Evolutionary conservation across 2,329 filamentous ascomycete genomes (phyloP), one percentile per base, ranked within the genome.

Genomic region (Stemphylium vesicarium): DNA sequence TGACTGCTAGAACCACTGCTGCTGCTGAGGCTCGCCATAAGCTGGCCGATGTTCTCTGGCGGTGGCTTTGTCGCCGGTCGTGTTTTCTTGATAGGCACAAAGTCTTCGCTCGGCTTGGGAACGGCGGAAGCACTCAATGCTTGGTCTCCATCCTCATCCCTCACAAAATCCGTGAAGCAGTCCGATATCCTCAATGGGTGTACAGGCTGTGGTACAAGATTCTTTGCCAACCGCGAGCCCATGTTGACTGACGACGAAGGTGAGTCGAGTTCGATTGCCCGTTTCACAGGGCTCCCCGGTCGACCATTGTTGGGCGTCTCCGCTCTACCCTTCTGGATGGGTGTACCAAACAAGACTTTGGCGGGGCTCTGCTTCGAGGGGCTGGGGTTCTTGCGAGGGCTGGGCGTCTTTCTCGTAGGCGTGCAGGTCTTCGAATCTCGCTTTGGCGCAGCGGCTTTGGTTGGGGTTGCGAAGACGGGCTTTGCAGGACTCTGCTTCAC

Each of bases 1-100:
- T 46, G 38, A 13, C 36, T 32, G 11, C 22, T 36, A 1, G 55
- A 48, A 2, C 24, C 22, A 6, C 31, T 48, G 16, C 40, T 48
- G 15, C 20, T 46, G 9, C 43, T 50, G 2, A 59, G 50, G 2
- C 53, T 50, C 0, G 63, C 61, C 53, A 64, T 64, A 18, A 64
- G 41, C 5, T 63, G 55, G 11, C 63, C 61, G 3, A 64, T 65
- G 9, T 62, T 52, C 4, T 46, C 41, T 31, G 55, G 50, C 18
- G 42, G 36, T 2, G 35, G n/a, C n/a, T 40, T 53, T 15, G 11
- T 26, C 11, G 12, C 20, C 6, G 20, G 7, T 29, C 26, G 33
- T 38, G 33, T 33, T 18, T 53, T 52, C 33, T 20, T 29, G 8
- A 31, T 29, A n/a, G 38, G 18, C 33, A 15, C 26, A 16, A 33